These are phyloP conservation scores for Astraeus odoratus DNA, from an alignment of 768 basidiomycete genomes.

Conservation along the genomic window DNA sequence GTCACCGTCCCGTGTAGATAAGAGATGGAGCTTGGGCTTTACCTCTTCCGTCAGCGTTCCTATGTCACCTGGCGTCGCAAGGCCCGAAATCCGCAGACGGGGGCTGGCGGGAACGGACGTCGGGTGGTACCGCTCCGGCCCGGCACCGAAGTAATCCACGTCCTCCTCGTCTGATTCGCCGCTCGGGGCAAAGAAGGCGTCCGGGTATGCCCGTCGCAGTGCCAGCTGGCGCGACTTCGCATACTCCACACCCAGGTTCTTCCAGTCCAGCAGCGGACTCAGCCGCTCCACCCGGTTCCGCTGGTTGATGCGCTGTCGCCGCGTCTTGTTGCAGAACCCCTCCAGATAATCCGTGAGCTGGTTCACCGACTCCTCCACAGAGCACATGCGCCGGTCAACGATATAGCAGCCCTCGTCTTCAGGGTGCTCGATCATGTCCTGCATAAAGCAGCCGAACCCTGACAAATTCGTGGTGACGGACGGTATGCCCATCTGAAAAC, in stretches of 20 bases:
- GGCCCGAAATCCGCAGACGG: conserved; percentile 60
- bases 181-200: conserved; percentile 68
- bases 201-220: conserved; percentile 89
- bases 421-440: conserved; percentile 91
- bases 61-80: conserved; percentile 90
- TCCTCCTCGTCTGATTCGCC: conserved; percentile 46
- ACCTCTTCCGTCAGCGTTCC: conserved; percentile 87
- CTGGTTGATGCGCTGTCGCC: conserved; percentile 98
- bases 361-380: conserved; percentile 86
- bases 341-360: conserved; percentile 75
- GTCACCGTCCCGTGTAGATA: no score
- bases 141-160: conserved; percentile 32
- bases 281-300: conserved; percentile 96
- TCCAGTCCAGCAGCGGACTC: conserved; percentile 94
- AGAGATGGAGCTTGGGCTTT: no score
- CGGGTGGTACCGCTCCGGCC: conserved; percentile 63
- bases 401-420: conserved; percentile 97
- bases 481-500: conserved; percentile 97
- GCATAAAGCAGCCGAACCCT: conserved; percentile 98
- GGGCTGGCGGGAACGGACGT: conserved; percentile 86
- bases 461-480: conserved; percentile 96
- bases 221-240: conserved; percentile 91
- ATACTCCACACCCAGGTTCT: conserved; percentile 95
- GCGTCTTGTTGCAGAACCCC: conserved; percentile 69
- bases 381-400: conserved; percentile 84